These are phyloP conservation scores for Naganishia friedmannii DNA, from an alignment of 768 basidiomycete species.

Conservation along the genomic window DNA sequence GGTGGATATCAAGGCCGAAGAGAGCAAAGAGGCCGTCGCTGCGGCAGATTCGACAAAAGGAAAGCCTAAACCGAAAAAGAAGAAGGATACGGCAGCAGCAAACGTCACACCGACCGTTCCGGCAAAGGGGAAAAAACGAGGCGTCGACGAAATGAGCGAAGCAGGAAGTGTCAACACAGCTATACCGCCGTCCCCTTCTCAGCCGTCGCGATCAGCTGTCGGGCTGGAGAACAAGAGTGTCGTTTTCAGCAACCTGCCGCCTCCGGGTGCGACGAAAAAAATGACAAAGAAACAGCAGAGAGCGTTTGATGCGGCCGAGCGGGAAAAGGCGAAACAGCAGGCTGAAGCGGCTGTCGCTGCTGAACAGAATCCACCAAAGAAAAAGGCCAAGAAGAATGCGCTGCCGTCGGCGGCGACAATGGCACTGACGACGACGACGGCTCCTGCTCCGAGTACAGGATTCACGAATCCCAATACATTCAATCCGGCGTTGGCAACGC, in stretches of 20 bases:
- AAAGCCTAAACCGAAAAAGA: constrained; percentile 26
- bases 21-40: neutral
- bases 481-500: constrained; percentile 1
- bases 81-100: constrained; percentile 18
- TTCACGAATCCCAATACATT: neutral
- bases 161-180: constrained; percentile 21
- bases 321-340: constrained; percentile 17
- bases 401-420: neutral
- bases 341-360: constrained; percentile 11
- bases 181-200: constrained; percentile 11
- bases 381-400: constrained; percentile 20
- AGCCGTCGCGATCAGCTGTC: neutral
- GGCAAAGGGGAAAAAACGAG: constrained; percentile 25
- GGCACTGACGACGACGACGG: neutral
- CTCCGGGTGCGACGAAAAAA: constrained; percentile 2
- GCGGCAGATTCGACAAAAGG: neutral
- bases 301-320: constrained; percentile 53
- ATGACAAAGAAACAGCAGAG: constrained; percentile 56
- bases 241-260: neutral
- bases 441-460: neutral
- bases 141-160: constrained; percentile 27
- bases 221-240: constrained; percentile 3
- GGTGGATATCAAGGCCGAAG: constrained; percentile 12
- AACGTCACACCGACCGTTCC: neutral
- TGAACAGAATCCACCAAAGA: constrained; percentile 6